These are phyloP conservation scores for Rubia yunnanensis DNA, from an alignment of 257 asterid genomes.

Conservation along the genomic window DNA sequence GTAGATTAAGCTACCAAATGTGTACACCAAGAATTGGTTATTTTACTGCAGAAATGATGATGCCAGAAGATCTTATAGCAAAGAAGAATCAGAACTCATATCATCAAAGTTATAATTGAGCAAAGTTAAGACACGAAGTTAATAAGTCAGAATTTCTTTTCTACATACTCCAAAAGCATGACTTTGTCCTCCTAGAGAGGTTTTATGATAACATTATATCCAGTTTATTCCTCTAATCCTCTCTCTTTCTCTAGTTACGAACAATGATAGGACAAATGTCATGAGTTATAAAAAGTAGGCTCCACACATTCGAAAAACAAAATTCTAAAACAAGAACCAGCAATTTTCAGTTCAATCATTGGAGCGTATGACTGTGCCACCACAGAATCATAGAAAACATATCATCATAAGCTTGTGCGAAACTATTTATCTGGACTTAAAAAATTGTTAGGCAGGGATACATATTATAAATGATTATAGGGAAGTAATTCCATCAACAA, in stretches of 20 bases:
- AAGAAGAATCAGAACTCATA: neutral
- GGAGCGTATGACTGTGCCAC: neutral
- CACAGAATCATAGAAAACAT: neutral
- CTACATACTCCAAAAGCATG: neutral
- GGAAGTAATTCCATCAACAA: neutral
- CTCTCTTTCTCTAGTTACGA: neutral
- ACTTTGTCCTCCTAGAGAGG: neutral
- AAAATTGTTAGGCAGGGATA: neutral
- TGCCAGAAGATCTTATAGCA: neutral
- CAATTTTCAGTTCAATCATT: neutral
- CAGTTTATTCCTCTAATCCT: neutral
- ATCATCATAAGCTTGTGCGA: neutral
- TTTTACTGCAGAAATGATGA: neutral
- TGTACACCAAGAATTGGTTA: neutral
- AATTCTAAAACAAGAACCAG: neutral
- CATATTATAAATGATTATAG: neutral
- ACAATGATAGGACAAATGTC: neutral
- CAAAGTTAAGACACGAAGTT: neutral
- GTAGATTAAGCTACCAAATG: no score
- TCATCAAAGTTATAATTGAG: neutral
- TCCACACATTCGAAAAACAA: constrained; percentile 37
- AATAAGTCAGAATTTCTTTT: neutral
- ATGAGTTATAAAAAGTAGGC: neutral
- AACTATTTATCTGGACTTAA: neutral
- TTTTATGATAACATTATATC: neutral